phyloP scores from a whole-genome alignment of 768 basidiomycete genomes.

The Auricularia heimuer region DNA sequence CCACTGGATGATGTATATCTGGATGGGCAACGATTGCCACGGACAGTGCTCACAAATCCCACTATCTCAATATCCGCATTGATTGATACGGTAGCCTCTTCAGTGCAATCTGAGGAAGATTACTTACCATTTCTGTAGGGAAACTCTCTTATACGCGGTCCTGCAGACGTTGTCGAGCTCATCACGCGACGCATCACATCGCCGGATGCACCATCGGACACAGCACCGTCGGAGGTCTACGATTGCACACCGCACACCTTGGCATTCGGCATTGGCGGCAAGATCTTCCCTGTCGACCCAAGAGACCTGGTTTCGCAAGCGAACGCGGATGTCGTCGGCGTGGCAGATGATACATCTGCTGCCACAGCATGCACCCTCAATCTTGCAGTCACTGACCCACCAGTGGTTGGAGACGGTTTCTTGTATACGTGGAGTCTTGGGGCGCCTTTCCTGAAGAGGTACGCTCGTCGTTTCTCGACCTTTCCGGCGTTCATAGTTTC shows the following conservation, averaged over 20 bases:
- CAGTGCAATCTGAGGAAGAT: background rate
- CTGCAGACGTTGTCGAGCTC: slow-evolving; percentile 47
- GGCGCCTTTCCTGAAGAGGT: slow-evolving; percentile 54
- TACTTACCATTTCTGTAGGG: slow-evolving; percentile 33
- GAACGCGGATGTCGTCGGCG: background rate
- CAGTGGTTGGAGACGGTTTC: slow-evolving; percentile 37
- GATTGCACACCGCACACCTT: slow-evolving; percentile 55
- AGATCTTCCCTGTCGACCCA: slow-evolving; percentile 63
- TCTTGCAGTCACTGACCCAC: slow-evolving; percentile 54
- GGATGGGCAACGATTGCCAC: slow-evolving; percentile 51
- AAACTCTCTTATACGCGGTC: slow-evolving; percentile 68
- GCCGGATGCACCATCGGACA: slow-evolving; percentile 54
- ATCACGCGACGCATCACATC: slow-evolving; percentile 50
- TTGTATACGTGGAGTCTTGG: slow-evolving; percentile 73
- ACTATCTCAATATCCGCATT: slow-evolving; percentile 51
- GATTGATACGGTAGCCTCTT: slow-evolving; percentile 53
- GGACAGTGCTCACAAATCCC: slow-evolving; percentile 39
- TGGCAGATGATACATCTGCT: background rate
- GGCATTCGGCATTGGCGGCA: slow-evolving; percentile 58
- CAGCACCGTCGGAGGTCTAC: slow-evolving; percentile 33
- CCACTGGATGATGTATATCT: slow-evolving; percentile 62
- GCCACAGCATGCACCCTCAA: slow-evolving; percentile 38
- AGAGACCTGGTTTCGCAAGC: slow-evolving; percentile 45
- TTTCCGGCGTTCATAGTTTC: background rate
- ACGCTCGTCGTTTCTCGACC: background rate